Evolutionary conservation across 2,329 filamentous ascomycete genomes (phyloP).

Genomic region (Uncinocarpus reesii): DNA sequence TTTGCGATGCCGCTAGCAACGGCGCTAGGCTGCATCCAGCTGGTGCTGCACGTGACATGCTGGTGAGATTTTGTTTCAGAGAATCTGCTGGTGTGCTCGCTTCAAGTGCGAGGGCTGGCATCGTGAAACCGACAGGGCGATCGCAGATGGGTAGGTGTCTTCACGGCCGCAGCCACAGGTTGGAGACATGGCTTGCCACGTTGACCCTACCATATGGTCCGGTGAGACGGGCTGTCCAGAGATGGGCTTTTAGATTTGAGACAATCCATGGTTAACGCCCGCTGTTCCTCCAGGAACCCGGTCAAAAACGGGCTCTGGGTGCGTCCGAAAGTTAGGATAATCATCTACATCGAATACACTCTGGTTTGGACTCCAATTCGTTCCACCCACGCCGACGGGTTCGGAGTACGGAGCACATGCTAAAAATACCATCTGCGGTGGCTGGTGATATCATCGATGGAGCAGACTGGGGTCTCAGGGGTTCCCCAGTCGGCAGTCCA

Average conservation of each 20-base stretch:
- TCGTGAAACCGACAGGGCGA: no score
- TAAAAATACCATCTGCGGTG: background rate
- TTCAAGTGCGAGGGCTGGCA: no score
- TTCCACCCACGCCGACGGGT: background rate
- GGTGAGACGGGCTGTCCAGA: background rate
- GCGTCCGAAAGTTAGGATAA: background rate
- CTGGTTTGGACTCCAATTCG: background rate
- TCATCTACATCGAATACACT: background rate
- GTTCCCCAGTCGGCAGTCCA: background rate
- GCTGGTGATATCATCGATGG: slow-evolving; percentile 3
- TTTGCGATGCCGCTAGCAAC: slow-evolving; percentile 9
- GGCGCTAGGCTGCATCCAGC: slow-evolving; percentile 8
- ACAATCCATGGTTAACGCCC: slow-evolving; percentile 5
- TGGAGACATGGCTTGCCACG: no score
- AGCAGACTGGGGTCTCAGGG: background rate
- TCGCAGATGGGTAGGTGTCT: no score
- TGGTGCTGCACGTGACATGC: slow-evolving; percentile 9
- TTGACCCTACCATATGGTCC: no score
- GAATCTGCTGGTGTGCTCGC: background rate
- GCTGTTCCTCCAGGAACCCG: slow-evolving; percentile 2
- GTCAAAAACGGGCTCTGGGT: background rate
- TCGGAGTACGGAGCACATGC: background rate
- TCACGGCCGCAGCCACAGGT: no score
- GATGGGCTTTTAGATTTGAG: background rate
- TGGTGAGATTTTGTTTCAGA: slow-evolving; percentile 3